A percentile compares a stretch with the other conserved stretches of the same genome.
Conservation (phyloP, 2,329 filamentous ascomycete species). For the Fusarium equiseti region DNA sequence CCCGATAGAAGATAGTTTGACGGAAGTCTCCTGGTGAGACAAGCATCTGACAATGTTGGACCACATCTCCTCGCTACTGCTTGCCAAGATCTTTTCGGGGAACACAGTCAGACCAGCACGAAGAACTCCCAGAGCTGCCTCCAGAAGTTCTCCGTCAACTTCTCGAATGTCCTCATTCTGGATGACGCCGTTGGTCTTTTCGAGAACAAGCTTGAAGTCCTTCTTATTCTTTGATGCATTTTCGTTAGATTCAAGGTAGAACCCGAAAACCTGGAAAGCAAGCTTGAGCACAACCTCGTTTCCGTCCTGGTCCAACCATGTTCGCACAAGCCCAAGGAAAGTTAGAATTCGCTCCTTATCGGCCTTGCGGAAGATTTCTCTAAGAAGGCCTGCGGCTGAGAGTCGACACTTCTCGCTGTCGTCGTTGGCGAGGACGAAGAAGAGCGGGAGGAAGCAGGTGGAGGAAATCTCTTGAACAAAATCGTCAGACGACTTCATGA, state of each 20-base stretch:
- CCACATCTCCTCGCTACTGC: constrained; percentile 77
- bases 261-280: constrained; percentile 82
- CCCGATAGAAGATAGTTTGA: constrained; percentile 81
- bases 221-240: constrained; percentile 71
- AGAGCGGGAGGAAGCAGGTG: constrained; percentile 86
- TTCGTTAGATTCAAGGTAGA: constrained; percentile 81
- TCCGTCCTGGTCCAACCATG: constrained; percentile 81
- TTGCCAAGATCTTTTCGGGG: constrained; percentile 72
- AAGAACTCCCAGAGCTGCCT: constrained; percentile 77
- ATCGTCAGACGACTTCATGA: constrained; percentile 85
- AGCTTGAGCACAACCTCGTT: constrained; percentile 78
- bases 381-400: constrained; percentile 82
- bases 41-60: constrained; percentile 74
- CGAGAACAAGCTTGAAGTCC: constrained; percentile 74
- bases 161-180: constrained; percentile 65
- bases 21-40: constrained; percentile 76
- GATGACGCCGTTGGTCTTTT: constrained; percentile 65
- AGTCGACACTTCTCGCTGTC: constrained; percentile 87
- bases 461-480: constrained; percentile 84
- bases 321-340: constrained; percentile 77
- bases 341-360: constrained; percentile 77
- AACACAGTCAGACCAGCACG: constrained; percentile 75
- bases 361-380: constrained; percentile 82
- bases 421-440: constrained; percentile 89
- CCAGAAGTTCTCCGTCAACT: constrained; percentile 77